phyloP scores from a whole-genome alignment of 345 rosid species.

The Sonneratia alba region DNA sequence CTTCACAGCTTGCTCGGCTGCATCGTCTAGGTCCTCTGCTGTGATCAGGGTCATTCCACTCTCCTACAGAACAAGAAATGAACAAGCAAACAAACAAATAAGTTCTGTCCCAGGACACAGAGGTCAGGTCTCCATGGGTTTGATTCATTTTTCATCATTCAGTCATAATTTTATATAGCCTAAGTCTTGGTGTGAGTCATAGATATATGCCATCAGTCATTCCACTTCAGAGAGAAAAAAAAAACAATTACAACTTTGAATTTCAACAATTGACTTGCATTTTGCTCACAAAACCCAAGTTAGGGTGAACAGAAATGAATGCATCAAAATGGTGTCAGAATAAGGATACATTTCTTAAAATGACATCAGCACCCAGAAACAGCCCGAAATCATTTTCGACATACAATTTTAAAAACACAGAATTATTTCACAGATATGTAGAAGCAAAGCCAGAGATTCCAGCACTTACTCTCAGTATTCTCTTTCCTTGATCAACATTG shows the following conservation, averaged over 20 bases:
- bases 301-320: not conserved
- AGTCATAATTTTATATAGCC: not conserved
- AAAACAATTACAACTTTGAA: no score
- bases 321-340: not conserved
- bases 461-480: conserved; percentile 66
- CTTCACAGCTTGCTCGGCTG: conserved; percentile 94
- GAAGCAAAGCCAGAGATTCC: not conserved
- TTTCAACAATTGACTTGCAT: no score
- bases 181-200: no score
- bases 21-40: conserved; percentile 95
- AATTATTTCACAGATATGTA: not conserved
- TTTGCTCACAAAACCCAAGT: not conserved
- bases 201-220: not conserved
- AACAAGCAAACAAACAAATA: not conserved
- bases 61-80: conserved; percentile 41
- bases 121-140: not conserved
- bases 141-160: not conserved
- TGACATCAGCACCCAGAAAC: not conserved
- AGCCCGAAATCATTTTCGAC: not conserved
- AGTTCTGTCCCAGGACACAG: not conserved
- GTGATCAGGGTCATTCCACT: conserved; percentile 84
- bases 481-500: conserved; percentile 69
- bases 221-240: no score
- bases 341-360: not conserved
- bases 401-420: not conserved